phyloP scores from a whole-genome alignment of 148 eudicot species.

The Rhododendron simsii region DNA sequence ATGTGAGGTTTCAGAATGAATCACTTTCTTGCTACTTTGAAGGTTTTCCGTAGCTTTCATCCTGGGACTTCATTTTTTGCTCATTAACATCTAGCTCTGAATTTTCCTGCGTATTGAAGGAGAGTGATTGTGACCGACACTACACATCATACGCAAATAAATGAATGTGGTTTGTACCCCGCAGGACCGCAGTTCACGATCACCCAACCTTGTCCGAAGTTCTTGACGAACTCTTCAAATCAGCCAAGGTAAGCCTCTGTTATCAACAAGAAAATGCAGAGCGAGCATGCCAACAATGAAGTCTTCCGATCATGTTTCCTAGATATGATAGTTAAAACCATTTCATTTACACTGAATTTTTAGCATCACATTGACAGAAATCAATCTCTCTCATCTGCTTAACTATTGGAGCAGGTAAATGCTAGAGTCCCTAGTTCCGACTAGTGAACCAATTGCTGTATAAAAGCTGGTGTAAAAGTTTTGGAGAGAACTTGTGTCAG shows the following conservation, averaged over 20 bases:
- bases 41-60: too few relatives aligned
- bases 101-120: too few relatives aligned
- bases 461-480: slow-evolving; percentile 26
- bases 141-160: background rate
- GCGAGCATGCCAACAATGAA: background rate
- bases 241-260: slow-evolving; percentile 54
- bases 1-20: too few relatives aligned
- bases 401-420: slow-evolving; percentile 47
- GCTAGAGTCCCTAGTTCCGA: slow-evolving; percentile 31
- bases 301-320: background rate
- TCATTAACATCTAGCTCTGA: too few relatives aligned
- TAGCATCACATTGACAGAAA: background rate
- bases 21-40: too few relatives aligned
- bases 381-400: background rate
- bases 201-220: slow-evolving; percentile 94
- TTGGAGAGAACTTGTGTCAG: slow-evolving; percentile 20
- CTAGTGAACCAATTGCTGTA: slow-evolving; percentile 52
- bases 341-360: background rate
- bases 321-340: background rate
- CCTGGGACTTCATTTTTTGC: too few relatives aligned
- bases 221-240: slow-evolving; percentile 49
- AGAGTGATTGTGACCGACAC: too few relatives aligned
- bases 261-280: background rate
- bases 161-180: background rate
- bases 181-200: slow-evolving; percentile 91